Percentiles rank a stretch among this genome's conserved stretches.
phyloP scores from a whole-genome alignment of 2,329 filamentous ascomycete genomes.

The Colletotrichum lini region DNA sequence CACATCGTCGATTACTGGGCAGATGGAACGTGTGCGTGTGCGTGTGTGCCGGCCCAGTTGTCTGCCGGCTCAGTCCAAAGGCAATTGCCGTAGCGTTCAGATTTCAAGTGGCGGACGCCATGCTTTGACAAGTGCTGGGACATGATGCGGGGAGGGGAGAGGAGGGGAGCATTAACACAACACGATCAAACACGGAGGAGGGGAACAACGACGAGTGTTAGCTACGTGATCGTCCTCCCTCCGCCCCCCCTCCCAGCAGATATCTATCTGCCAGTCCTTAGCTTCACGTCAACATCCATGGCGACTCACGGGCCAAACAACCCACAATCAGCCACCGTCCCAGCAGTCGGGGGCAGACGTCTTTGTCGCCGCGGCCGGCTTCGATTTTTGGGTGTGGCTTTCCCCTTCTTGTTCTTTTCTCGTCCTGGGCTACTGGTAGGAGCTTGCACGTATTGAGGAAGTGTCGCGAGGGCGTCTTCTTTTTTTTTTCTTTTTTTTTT shows the following conservation, averaged over 20 bases:
- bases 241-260: background rate
- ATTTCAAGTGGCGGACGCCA: too few relatives aligned
- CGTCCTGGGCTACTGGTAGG: background rate
- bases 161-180: too few relatives aligned
- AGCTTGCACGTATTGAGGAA: constrained; percentile 22
- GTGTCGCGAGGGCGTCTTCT: constrained; percentile 5
- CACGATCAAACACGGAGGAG: too few relatives aligned
- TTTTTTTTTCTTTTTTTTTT: too few relatives aligned
- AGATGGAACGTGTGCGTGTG: background rate
- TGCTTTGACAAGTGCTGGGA: too few relatives aligned
- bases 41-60: background rate
- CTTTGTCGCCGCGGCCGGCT: constrained; percentile 6
- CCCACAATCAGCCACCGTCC: background rate
- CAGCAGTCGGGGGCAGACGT: background rate
- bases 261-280: background rate
- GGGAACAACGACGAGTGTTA: background rate
- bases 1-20: background rate
- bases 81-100: too few relatives aligned
- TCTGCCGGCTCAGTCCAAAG: too few relatives aligned
- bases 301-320: background rate
- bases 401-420: background rate
- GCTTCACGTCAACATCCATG: background rate
- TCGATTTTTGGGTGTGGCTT: constrained; percentile 13
- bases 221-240: too few relatives aligned
- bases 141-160: too few relatives aligned